Base-by-base conservation (phyloP, 2,329 filamentous ascomycete genomes). In the Chaetomium globosum region DNA sequence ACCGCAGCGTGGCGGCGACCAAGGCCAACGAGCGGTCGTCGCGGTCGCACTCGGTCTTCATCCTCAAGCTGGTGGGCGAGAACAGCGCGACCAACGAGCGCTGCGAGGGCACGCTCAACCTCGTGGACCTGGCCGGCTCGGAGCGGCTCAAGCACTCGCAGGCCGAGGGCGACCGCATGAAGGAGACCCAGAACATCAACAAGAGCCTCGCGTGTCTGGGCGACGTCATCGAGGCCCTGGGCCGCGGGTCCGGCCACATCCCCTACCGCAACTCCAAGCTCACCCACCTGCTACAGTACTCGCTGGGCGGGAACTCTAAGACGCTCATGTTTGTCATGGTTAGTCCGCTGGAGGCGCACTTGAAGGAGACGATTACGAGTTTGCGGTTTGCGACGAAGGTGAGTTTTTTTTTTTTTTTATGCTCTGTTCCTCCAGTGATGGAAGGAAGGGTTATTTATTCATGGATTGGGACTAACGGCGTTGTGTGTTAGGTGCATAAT, bases 311-410 rank as follows among this genome's bases (percentile, higher is more conserved):
- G 19, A 97, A 97, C 77, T 95, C 90, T 71, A 96, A 97, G 80
- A 99, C 95, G 0, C 88, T 99, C 73, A 99, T 99, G 95, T 97
- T 99, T 77, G 92, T 98, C 76, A 98, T 98, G 93, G 91, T 97
- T 64, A 95, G 90, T 71, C 95, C 95, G 39, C 81, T 98, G 65
- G 91, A 96, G 80, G 90, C 88, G 6, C 95, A 98, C 80, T 81
- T 97, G 69, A 90, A 89, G 73, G 95, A 99, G 82, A 97, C 93
- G 3, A 82, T 97, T 75, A 97, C 93, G 53, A 97, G 93, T 82
- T 82, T 99, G 77, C 90, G 95, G 74, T 99, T 99, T 78, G 95
- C 95, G 19, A 96, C 92, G 39, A 98, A 97, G 85, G 93, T 93
- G 77, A 74, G 80, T 74, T 63, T 36, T 23, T 16, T 57, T 46